Conservation (phyloP, 2,329 filamentous ascomycete species). For the Paecilomyces dactylethromorphus region DNA sequence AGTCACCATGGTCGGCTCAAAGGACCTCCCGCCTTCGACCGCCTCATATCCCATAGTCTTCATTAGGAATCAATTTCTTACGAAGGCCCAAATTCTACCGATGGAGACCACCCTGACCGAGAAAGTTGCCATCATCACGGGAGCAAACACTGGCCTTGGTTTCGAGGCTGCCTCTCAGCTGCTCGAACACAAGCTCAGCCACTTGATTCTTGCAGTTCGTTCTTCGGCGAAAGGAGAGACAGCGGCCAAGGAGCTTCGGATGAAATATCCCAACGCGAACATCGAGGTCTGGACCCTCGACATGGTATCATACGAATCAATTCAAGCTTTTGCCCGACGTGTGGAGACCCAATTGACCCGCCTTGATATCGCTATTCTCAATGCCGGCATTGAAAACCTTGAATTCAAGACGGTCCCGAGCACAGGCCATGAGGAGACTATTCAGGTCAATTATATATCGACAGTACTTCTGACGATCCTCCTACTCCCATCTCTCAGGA, state of each 20-base stretch:
- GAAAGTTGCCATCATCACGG: conserved; percentile 40
- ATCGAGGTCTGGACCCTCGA: neutral
- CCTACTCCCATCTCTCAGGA: conserved; percentile 16
- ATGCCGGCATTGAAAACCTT: neutral
- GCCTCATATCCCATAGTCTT: no score
- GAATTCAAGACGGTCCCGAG: neutral
- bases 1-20: no score
- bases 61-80: neutral
- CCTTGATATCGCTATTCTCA: conserved; percentile 34
- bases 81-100: neutral
- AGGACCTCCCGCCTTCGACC: no score
- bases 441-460: conserved; percentile 28
- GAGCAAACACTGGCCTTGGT: conserved; percentile 43
- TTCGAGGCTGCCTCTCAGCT: conserved; percentile 36
- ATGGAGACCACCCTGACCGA: neutral
- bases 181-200: conserved; percentile 30
- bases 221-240: conserved; percentile 35
- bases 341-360: conserved; percentile 25
- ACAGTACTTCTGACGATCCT: conserved; percentile 13
- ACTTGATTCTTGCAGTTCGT: conserved; percentile 42
- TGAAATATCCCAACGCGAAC: neutral
- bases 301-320: neutral
- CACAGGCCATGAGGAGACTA: conserved; percentile 29
- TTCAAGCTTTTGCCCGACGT: conserved; percentile 18
- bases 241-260: conserved; percentile 20